phyloP scores from a whole-genome alignment of 495 filamentous ascomycete species.

The Annulohypoxylon stygium region DNA sequence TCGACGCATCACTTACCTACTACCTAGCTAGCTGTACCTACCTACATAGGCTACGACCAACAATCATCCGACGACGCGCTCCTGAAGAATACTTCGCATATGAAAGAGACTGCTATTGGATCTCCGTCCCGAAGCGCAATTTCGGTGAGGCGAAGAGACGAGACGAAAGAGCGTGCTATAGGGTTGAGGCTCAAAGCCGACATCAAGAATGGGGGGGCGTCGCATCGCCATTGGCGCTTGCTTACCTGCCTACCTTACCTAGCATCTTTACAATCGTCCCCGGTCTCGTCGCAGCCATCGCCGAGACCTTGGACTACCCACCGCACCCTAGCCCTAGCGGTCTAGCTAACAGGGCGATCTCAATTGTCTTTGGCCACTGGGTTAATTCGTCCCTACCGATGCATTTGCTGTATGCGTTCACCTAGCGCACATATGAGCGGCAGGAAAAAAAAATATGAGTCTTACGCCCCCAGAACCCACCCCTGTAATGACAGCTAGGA shows the following conservation, averaged over 20 bases:
- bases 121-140: not conserved
- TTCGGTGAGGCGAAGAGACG: constrained; percentile 9
- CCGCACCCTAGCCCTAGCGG: not conserved
- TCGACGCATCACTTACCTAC: not conserved
- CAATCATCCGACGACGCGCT: not conserved
- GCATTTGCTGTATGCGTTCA: not conserved
- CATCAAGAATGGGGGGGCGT: not conserved
- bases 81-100: not conserved
- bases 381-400: not conserved
- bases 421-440: not conserved
- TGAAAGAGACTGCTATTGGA: not conserved
- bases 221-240: too few relatives aligned
- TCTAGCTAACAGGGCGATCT: constrained; percentile 5
- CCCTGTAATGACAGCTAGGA: constrained; percentile 12
- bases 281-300: not conserved
- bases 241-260: not conserved
- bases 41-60: not conserved
- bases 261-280: not conserved
- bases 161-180: not conserved
- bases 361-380: not conserved
- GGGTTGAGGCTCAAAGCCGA: constrained; percentile 26
- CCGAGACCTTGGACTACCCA: not conserved
- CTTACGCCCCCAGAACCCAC: constrained; percentile 17
- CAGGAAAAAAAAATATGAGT: constrained; percentile 9
- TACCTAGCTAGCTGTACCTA: too few relatives aligned